These are phyloP conservation scores for Polychaeton citri DNA, from an alignment of 2,329 filamentous ascomycete genomes.

Conservation along the genomic window DNA sequence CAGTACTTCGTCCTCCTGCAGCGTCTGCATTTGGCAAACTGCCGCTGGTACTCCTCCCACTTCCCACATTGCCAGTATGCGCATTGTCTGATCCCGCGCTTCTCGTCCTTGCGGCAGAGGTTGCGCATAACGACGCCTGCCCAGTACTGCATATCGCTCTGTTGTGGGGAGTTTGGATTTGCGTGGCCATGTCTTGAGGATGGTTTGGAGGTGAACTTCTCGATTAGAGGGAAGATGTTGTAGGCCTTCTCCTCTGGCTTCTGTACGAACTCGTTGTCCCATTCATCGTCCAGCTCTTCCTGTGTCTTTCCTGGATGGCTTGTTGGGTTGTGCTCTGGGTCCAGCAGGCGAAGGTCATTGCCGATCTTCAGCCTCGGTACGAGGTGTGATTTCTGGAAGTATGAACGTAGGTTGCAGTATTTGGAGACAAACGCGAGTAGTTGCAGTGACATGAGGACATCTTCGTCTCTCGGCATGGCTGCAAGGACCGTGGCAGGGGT, in stretches of 20 bases:
- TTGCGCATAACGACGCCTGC: slow-evolving; percentile 98
- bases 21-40: slow-evolving; percentile 94
- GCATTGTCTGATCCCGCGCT: slow-evolving; percentile 85
- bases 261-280: slow-evolving; percentile 68
- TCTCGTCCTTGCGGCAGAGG: slow-evolving; percentile 94
- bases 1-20: slow-evolving; percentile 87
- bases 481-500: slow-evolving; percentile 56
- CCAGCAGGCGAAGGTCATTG: slow-evolving; percentile 66
- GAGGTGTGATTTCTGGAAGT: slow-evolving; percentile 89
- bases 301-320: slow-evolving; percentile 28
- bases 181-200: slow-evolving; percentile 4
- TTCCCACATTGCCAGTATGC: slow-evolving; percentile 97
- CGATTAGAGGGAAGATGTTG: slow-evolving; percentile 95
- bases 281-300: slow-evolving; percentile 58
- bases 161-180: slow-evolving; percentile 14
- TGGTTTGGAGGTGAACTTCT: slow-evolving; percentile 84
- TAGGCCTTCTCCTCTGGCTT: slow-evolving; percentile 18
- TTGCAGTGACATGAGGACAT: slow-evolving; percentile 95
- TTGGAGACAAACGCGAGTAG: slow-evolving; percentile 95
- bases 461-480: slow-evolving; percentile 90
- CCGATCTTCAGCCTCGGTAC: slow-evolving; percentile 87
- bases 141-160: slow-evolving; percentile 87
- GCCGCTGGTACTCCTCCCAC: slow-evolving; percentile 92
- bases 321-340: slow-evolving; percentile 46
- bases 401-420: slow-evolving; percentile 89